Conservation (phyloP, 2,329 filamentous ascomycete species). For the Esteya vermicola region DNA sequence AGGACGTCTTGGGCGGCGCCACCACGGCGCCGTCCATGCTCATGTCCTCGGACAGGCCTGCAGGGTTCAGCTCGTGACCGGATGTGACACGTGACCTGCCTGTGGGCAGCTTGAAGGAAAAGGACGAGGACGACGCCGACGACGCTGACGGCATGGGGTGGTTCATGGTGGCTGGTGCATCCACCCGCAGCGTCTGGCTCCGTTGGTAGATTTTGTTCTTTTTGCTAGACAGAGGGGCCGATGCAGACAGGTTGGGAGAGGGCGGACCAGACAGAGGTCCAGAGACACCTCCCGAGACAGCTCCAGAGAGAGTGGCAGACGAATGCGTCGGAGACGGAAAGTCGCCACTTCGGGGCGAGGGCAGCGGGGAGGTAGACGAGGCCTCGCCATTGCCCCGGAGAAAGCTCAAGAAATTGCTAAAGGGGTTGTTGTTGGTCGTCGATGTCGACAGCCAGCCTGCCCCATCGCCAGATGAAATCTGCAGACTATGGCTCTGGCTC, state of each 20-base stretch:
- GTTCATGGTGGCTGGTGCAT: slow-evolving; percentile 16
- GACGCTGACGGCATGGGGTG: background rate
- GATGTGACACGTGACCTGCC: slow-evolving; percentile 28
- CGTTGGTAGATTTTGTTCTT: slow-evolving; percentile 59
- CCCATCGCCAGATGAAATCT: slow-evolving; percentile 4
- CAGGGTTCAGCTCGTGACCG: slow-evolving; percentile 28
- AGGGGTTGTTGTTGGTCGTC: slow-evolving; percentile 33
- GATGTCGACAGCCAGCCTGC: slow-evolving; percentile 16
- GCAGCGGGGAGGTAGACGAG: slow-evolving; percentile 27
- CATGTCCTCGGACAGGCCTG: slow-evolving; percentile 13
- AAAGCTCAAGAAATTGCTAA: slow-evolving; percentile 40
- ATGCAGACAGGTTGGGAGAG: no score
- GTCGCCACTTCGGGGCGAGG: slow-evolving; percentile 15
- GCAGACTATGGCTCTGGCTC: slow-evolving; percentile 7
- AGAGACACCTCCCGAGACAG: no score
- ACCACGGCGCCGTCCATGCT: slow-evolving; percentile 28
- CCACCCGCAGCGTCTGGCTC: slow-evolving; percentile 55
- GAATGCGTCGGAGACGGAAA: no score
- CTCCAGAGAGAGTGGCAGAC: no score
- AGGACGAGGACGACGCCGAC: background rate
- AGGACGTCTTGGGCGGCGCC: slow-evolving; percentile 76
- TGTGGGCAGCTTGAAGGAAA: no score
- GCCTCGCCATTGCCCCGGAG: slow-evolving; percentile 42
- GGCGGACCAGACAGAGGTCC: no score
- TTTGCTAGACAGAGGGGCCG: slow-evolving; percentile 21